Conservation (phyloP, 2,329 filamentous ascomycete genomes). For the Capronia americana region DNA sequence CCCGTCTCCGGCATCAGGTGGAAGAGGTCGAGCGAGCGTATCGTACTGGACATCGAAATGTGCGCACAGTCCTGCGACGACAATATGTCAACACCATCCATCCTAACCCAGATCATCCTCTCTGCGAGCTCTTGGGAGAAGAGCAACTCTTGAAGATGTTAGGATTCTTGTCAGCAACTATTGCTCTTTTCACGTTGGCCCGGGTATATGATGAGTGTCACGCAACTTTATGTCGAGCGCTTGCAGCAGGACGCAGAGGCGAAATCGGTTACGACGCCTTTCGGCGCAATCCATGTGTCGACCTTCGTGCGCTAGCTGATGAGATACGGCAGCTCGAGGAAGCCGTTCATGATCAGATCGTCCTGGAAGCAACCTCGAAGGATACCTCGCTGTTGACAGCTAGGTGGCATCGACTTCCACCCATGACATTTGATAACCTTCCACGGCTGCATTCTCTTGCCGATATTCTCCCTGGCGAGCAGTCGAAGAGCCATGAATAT, state of each 20-base stretch:
- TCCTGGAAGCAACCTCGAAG: constrained; percentile 18
- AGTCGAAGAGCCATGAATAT: constrained; percentile 22
- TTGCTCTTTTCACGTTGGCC: constrained; percentile 33
- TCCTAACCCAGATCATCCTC: constrained; percentile 24
- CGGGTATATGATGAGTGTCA: constrained; percentile 37
- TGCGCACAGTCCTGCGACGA: constrained; percentile 31
- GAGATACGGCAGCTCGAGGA: constrained; percentile 15
- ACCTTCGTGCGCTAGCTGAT: constrained; percentile 26
- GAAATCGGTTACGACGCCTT: constrained; percentile 26
- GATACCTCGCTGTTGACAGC: constrained; percentile 10
- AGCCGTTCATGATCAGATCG: constrained; percentile 27
- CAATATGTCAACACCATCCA: constrained; percentile 27
- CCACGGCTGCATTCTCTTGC: constrained; percentile 27
- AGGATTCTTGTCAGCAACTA: constrained; percentile 16
- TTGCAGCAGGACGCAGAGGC: constrained; percentile 20
- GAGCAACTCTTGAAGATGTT: constrained; percentile 24
- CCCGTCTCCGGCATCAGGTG: constrained; percentile 15
- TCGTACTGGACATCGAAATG: constrained; percentile 29
- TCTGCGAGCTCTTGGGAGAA: constrained; percentile 29
- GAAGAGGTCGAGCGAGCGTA: constrained; percentile 27
- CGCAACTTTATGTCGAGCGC: constrained; percentile 28
- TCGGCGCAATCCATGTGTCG: constrained; percentile 25
- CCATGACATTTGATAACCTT: constrained; percentile 35
- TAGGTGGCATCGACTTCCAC: constrained; percentile 26
- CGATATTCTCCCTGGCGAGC: constrained; percentile 34